Conservation (phyloP, 352 stramenopile genomes). For the Pythium phragmiticola region DNA sequence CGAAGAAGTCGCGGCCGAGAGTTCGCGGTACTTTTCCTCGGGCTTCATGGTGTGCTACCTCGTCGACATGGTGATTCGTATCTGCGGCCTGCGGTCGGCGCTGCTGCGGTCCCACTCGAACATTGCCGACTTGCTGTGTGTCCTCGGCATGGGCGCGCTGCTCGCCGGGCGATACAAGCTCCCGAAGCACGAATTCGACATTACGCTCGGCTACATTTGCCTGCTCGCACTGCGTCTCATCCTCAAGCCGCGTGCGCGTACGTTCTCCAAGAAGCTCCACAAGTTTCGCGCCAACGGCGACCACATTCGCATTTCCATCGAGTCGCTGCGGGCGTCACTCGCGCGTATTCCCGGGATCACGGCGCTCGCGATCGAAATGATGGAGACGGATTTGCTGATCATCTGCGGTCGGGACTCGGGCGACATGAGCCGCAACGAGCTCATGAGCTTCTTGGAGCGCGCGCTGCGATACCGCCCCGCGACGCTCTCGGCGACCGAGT, state of each 20-base stretch:
- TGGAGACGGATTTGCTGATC: conserved; percentile 87
- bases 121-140: conserved; percentile 74
- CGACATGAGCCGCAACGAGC: conserved; percentile 83
- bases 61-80: conserved; percentile 79
- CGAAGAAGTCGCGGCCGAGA: conserved; percentile 61
- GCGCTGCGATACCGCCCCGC: conserved; percentile 76
- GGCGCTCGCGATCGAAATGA: conserved; percentile 84
- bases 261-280: conserved; percentile 88
- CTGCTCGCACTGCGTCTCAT: conserved; percentile 75
- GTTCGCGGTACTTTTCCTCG: conserved; percentile 72
- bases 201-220: conserved; percentile 67
- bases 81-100: conserved; percentile 68
- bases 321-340: conserved; percentile 75
- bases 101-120: conserved; percentile 82
- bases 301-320: conserved; percentile 85
- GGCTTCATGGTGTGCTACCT: conserved; percentile 81
- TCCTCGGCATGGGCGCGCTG: conserved; percentile 59
- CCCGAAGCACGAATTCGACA: conserved; percentile 61
- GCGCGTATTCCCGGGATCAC: conserved; percentile 81
- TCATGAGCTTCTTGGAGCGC: conserved; percentile 86
- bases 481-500: conserved; percentile 77
- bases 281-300: conserved; percentile 85
- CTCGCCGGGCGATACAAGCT: conserved; percentile 56
- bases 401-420: conserved; percentile 84
- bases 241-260: conserved; percentile 78